Conservation (phyloP, 2,329 filamentous ascomycete genomes). For the Akanthomyces muscarius region DNA sequence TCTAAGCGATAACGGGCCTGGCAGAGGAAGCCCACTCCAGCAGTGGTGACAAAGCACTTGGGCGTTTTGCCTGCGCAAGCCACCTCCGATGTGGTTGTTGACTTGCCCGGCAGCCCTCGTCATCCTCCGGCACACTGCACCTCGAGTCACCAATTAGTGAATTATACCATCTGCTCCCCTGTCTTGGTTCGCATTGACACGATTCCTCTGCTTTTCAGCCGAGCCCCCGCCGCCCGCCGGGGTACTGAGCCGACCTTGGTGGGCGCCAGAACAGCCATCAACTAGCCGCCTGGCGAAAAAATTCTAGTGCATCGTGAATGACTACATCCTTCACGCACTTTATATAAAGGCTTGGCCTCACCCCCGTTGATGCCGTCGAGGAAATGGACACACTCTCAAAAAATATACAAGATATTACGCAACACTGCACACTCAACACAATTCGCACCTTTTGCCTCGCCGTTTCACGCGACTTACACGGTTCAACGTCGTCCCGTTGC, state of each 20-base stretch:
- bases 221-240: not conserved
- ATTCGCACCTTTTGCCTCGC: too few species aligned
- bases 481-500: not conserved
- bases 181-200: not conserved
- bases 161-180: too few species aligned
- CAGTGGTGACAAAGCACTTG: not conserved
- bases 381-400: not conserved
- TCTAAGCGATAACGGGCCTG: slow-evolving; percentile 1
- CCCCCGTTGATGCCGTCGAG: not conserved
- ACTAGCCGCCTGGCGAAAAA: not conserved
- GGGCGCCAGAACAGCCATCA: not conserved
- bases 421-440: not conserved
- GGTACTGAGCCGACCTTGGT: not conserved
- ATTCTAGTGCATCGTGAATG: slow-evolving; percentile 1
- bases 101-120: not conserved
- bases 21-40: not conserved
- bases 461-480: slow-evolving; percentile 1
- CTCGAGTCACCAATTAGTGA: not conserved
- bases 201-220: not conserved
- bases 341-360: slow-evolving; percentile 1
- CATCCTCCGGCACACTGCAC: not conserved
- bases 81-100: too few species aligned
- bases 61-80: not conserved
- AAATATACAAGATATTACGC: not conserved
- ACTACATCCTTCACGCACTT: not conserved